Evolutionary conservation across 176 grass and related monocot genomes (phyloP).

Genomic region (Tillandsia leiboldiana): DNA sequence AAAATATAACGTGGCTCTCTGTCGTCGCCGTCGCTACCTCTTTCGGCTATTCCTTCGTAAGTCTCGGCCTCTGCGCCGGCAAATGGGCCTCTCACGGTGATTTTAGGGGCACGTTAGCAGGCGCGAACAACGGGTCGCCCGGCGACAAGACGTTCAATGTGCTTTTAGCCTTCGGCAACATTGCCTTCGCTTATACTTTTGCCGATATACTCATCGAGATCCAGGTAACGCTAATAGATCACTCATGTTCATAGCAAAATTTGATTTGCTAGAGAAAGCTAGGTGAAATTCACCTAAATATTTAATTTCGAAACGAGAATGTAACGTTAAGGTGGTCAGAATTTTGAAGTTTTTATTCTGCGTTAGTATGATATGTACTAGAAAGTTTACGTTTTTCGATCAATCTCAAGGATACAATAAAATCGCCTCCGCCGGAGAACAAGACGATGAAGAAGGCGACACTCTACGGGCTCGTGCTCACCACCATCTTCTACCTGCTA

Average conservation of each 20-base stretch:
- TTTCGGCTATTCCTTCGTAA: constrained; percentile 94
- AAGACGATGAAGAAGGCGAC: constrained; percentile 73
- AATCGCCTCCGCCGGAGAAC: constrained; percentile 73
- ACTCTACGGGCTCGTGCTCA: constrained; percentile 42
- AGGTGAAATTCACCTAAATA: too few species aligned
- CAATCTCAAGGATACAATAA: constrained; percentile 45
- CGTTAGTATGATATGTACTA: background rate
- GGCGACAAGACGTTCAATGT: constrained; percentile 67
- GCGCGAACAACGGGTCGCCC: constrained; percentile 25
- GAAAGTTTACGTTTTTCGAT: background rate
- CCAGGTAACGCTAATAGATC: constrained; percentile 28
- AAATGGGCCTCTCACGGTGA: constrained; percentile 69
- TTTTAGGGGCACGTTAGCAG: constrained; percentile 51
- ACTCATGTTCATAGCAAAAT: too few species aligned
- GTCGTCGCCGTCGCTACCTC: constrained; percentile 81
- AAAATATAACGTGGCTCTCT: constrained; percentile 97
- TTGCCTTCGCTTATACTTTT: constrained; percentile 95
- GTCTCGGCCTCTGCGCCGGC: constrained; percentile 75
- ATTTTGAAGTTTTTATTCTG: too few species aligned
- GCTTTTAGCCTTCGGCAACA: constrained; percentile 77
- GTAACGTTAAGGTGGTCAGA: too few species aligned
- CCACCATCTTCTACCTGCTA: constrained; percentile 82
- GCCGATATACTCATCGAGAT: constrained; percentile 95
- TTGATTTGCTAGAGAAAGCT: too few species aligned
- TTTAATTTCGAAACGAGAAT: too few species aligned